Evolutionary conservation across 2,329 filamentous ascomycete genomes (phyloP).

Genomic region (Trichoderma citrinoviride): DNA sequence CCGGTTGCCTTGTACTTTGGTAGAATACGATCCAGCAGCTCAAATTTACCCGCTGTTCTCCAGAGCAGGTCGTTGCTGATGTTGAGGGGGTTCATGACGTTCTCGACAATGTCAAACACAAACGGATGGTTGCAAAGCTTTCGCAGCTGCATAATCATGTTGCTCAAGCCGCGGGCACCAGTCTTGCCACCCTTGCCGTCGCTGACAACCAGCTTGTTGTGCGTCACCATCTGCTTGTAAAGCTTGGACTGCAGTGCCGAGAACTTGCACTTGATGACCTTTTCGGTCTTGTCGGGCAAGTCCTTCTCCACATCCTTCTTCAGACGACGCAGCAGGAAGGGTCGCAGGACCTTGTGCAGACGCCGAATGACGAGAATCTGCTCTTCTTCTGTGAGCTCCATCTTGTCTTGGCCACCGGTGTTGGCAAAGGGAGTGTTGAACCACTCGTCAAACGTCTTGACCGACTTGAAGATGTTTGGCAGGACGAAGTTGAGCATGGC

Average conservation of each 20-base stretch:
- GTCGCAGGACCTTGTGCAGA: slow-evolving; percentile 94
- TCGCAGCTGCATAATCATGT: slow-evolving; percentile 99
- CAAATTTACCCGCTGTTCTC: slow-evolving; percentile 96
- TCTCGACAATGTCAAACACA: slow-evolving; percentile 96
- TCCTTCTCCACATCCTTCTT: slow-evolving; percentile 99
- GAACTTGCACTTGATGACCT: slow-evolving; percentile 99
- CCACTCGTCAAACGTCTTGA: slow-evolving; percentile 99
- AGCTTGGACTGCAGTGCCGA: slow-evolving; percentile 89
- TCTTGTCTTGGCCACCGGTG: slow-evolving; percentile 95
- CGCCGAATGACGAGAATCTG: slow-evolving; percentile 96
- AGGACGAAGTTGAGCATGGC: slow-evolving; percentile 97
- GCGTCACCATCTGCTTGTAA: slow-evolving; percentile 95
- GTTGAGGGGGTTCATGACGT: slow-evolving; percentile 90
- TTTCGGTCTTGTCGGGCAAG: slow-evolving; percentile 96
- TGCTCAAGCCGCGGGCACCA: slow-evolving; percentile 89
- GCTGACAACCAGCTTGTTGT: slow-evolving; percentile 91
- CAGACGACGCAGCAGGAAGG: slow-evolving; percentile 94
- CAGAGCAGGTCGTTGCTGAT: slow-evolving; percentile 90
- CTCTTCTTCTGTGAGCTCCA: slow-evolving; percentile 99
- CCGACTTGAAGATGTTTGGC: slow-evolving; percentile 98
- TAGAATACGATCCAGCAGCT: slow-evolving; percentile 85
- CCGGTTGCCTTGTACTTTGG: slow-evolving; percentile 90
- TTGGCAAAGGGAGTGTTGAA: slow-evolving; percentile 99
- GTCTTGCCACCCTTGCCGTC: slow-evolving; percentile 96
- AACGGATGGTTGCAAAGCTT: slow-evolving; percentile 99